These are phyloP conservation scores for Pulicaria dysenterica DNA, from an alignment of 129 eudicot species.

Conservation along the genomic window DNA sequence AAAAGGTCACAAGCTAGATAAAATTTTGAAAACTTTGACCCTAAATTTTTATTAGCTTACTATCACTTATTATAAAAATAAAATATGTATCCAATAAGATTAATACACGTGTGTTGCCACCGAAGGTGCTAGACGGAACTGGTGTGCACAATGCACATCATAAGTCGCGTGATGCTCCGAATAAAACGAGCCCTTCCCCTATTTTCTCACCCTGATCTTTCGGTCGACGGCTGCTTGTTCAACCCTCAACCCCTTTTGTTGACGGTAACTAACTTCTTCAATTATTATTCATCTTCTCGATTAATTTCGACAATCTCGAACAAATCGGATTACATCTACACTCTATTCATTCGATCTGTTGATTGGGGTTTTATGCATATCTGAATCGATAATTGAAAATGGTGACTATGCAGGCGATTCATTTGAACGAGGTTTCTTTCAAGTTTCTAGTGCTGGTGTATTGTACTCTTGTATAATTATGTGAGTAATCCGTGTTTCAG, in stretches of 20 bases:
- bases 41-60: no score
- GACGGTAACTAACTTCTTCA: neutral
- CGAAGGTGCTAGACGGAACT: constrained; percentile 8
- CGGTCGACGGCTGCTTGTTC: constrained; percentile 24
- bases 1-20: no score
- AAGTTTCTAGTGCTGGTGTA: constrained; percentile 12
- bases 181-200: neutral
- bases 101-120: neutral
- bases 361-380: constrained; percentile 7
- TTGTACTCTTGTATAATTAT: constrained; percentile 14
- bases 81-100: neutral
- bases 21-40: no score
- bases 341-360: constrained; percentile 28
- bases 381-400: constrained; percentile 1
- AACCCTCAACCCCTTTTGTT: constrained; percentile 14
- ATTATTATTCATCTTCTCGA: constrained; percentile 2
- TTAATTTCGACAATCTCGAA: neutral
- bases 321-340: constrained; percentile 21
- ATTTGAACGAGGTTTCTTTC: neutral
- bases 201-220: constrained; percentile 27
- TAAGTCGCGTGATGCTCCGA: constrained; percentile 3
- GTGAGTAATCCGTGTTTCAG: constrained; percentile 16
- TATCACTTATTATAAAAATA: no score
- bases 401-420: constrained; percentile 30
- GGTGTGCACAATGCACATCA: neutral